Percentiles rank a stretch among this genome's conserved stretches.
These are phyloP conservation scores for Paraphoma chrysanthemicola DNA, from an alignment of 2,329 filamentous ascomycete species.

Conservation along the genomic window DNA sequence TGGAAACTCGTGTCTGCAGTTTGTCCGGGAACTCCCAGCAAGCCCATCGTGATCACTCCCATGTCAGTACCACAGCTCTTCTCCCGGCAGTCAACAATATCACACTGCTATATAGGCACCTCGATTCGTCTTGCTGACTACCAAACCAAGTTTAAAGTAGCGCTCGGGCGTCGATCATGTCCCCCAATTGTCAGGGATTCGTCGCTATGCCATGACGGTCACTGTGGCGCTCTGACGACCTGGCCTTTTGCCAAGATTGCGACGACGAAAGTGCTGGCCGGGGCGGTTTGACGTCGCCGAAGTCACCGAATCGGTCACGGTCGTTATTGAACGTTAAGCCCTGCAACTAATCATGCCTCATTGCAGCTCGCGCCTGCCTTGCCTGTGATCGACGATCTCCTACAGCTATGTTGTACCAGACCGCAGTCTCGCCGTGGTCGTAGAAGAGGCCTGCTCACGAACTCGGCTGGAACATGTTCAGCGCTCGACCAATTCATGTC, in stretches of 20 bases:
- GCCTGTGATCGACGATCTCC: neutral
- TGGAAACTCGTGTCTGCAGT: neutral
- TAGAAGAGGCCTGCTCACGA: neutral
- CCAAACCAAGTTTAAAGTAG: conserved; percentile 1
- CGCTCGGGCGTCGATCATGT: conserved; percentile 16
- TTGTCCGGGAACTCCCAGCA: neutral
- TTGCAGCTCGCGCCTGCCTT: conserved; percentile 7
- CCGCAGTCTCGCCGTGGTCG: neutral
- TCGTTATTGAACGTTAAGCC: conserved; percentile 24
- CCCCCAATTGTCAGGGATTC: conserved; percentile 3
- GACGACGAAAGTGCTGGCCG: conserved; percentile 16
- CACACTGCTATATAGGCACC: conserved; percentile 1
- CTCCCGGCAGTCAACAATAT: neutral
- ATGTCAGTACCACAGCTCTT: neutral
- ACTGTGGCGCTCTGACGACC: conserved; percentile 26
- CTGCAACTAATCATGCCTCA: conserved; percentile 13
- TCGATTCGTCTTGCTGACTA: conserved; percentile 13
- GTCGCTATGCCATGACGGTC: conserved; percentile 20
- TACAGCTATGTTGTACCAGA: neutral
- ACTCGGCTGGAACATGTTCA: neutral
- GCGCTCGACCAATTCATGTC: neutral
- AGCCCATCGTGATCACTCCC: neutral
- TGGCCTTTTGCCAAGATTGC: conserved; percentile 24
- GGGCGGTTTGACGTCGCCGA: conserved; percentile 38
- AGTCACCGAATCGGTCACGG: conserved; percentile 19